A percentile compares a stretch with the other conserved stretches of the same genome.
These are phyloP conservation scores for Linderniella brevidens DNA, from an alignment of 257 asterid species.

Conservation along the genomic window DNA sequence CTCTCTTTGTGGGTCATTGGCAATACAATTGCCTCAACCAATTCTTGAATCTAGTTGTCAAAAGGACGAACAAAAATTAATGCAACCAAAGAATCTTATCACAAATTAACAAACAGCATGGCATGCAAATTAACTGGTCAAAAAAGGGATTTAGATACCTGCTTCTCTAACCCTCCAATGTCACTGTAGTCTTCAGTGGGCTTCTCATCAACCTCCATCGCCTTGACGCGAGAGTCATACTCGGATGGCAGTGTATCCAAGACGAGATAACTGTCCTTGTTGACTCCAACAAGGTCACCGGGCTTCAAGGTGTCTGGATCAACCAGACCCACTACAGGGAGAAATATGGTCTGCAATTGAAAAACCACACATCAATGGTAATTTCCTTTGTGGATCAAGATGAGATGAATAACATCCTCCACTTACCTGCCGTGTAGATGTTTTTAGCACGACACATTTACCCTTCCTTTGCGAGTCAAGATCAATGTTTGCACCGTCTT, in stretches of 20 bases:
- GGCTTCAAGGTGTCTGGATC: conserved; percentile 93
- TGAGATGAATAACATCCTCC: background rate
- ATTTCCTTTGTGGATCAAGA: too few species aligned
- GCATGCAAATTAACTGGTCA: background rate
- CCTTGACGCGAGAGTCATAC: conserved; percentile 95
- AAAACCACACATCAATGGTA: too few species aligned
- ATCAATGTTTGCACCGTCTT: conserved; percentile 97
- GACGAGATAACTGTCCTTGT: conserved; percentile 90
- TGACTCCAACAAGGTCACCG: conserved; percentile 95
- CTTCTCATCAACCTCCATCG: conserved; percentile 98
- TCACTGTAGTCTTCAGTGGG: conserved; percentile 97
- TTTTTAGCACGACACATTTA: conserved; percentile 89
- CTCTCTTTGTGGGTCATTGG: conserved; percentile 86
- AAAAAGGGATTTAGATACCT: conserved; percentile 20
- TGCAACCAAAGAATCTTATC: background rate
- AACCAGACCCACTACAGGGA: conserved; percentile 91
- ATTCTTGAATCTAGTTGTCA: conserved; percentile 65
- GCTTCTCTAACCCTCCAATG: conserved; percentile 93
- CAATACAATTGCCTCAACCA: conserved; percentile 79
- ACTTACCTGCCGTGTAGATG: conserved; percentile 90
- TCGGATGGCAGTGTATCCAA: conserved; percentile 92
- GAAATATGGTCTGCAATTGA: conserved; percentile 63
- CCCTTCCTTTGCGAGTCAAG: conserved; percentile 99
- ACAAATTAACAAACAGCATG: background rate
- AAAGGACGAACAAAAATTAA: conserved; percentile 8